Evolutionary conservation across 129 eudicot genomes (phyloP).

Genomic region (Flaveria linearis): DNA sequence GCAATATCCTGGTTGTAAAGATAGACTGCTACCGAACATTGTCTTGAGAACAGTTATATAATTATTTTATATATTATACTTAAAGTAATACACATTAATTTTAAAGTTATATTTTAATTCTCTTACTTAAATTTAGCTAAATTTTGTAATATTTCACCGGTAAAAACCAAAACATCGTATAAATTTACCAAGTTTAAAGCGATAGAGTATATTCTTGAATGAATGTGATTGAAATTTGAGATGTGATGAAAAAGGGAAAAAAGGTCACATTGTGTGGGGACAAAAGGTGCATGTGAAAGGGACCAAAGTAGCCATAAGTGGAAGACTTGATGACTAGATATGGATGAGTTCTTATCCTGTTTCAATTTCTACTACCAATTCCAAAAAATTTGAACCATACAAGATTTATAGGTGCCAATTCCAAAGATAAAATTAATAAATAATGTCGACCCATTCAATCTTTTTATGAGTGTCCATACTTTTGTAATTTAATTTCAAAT

Average conservation of each 20-base stretch:
- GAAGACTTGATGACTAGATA: conserved; percentile 62
- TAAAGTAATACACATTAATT: too few species aligned
- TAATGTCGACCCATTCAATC: conserved; percentile 5
- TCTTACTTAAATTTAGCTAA: too few species aligned
- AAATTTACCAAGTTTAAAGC: not conserved
- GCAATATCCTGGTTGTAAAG: too few species aligned
- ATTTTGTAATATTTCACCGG: not conserved
- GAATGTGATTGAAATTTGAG: conserved; percentile 4
- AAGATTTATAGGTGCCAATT: conserved; percentile 31
- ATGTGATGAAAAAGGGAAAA: conserved; percentile 13
- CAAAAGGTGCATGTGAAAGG: conserved; percentile 29
- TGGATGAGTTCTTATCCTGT: conserved; percentile 56
- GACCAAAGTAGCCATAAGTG: conserved; percentile 38
- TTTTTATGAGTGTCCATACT: not conserved
- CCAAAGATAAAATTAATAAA: conserved; percentile 32
- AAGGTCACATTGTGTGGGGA: conserved; percentile 31
- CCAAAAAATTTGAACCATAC: conserved; percentile 35
- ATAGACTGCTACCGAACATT: too few species aligned
- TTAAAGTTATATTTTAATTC: too few species aligned
- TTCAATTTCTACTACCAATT: conserved; percentile 28
- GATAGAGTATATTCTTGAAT: conserved; percentile 9
- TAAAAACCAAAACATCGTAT: not conserved
- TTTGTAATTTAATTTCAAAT: not conserved
- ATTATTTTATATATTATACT: too few species aligned
- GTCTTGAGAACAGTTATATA: too few species aligned